Evolutionary conservation across 495 filamentous ascomycete genomes (phyloP).

Genomic region (Hyaloscypha bicolor): DNA sequence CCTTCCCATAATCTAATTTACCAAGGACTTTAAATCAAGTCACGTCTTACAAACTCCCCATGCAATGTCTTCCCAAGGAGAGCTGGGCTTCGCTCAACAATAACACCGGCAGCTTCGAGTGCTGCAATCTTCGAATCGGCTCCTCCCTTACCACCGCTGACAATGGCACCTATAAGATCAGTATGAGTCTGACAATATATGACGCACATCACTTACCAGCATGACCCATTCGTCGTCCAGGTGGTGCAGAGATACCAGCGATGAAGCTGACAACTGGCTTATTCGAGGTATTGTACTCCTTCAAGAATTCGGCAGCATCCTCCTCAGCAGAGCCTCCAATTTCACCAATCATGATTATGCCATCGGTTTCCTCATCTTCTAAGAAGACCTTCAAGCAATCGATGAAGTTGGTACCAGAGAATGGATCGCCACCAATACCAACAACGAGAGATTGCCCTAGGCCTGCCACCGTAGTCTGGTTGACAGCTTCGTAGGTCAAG

Average conservation of each 20-base stretch:
- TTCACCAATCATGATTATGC: constrained; percentile 99
- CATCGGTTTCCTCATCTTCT: constrained; percentile 93
- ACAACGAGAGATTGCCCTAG: constrained; percentile 97
- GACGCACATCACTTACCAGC: constrained; percentile 57
- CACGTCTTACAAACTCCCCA: constrained; percentile 92
- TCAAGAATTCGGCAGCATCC: constrained; percentile 95
- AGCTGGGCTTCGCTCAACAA: constrained; percentile 95
- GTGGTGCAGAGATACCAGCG: constrained; percentile 94
- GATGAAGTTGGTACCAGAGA: constrained; percentile 99
- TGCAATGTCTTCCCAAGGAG: constrained; percentile 87
- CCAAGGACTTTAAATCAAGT: constrained; percentile 71
- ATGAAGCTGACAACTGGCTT: constrained; percentile 99
- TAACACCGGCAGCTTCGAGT: constrained; percentile 88
- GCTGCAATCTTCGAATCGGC: constrained; percentile 97
- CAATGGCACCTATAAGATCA: constrained; percentile 71
- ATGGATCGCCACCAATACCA: constrained; percentile 97
- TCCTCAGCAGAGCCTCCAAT: constrained; percentile 98
- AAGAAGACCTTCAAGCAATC: constrained; percentile 98
- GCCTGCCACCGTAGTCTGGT: constrained; percentile 96
- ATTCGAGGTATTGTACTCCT: constrained; percentile 83
- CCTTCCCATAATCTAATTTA: constrained; percentile 28
- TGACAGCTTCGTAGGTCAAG: constrained; percentile 98
- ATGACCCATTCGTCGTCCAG: constrained; percentile 97
- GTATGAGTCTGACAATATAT: background rate
- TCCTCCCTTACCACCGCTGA: constrained; percentile 94